These are phyloP conservation scores for Ceratonia siliqua DNA, from an alignment of 306 rosid genomes.

Conservation along the genomic window DNA sequence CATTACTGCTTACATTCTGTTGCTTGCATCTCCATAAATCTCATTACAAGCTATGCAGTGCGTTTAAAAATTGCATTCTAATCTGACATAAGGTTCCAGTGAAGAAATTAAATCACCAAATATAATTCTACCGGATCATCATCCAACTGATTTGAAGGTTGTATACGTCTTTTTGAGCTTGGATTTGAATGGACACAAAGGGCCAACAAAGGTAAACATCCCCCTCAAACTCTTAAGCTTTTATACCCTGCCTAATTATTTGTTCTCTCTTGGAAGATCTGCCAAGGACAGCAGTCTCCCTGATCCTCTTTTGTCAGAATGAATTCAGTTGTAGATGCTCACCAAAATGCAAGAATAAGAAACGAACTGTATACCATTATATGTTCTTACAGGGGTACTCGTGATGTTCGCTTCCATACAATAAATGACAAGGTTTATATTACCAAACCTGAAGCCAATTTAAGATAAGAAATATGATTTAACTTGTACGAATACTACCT, in stretches of 20 bases:
- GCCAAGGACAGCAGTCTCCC: background rate
- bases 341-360: background rate
- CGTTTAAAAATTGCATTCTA: background rate
- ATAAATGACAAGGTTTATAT: background rate
- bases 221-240: background rate
- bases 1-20: background rate
- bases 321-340: background rate
- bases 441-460: background rate
- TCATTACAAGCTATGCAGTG: background rate
- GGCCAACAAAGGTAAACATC: no score
- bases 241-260: no score
- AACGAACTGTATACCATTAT: no score
- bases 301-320: background rate
- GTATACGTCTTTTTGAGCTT: background rate
- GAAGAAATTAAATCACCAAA: no score
- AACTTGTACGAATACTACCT: background rate
- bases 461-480: background rate
- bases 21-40: background rate
- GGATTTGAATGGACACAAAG: no score
- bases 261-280: background rate
- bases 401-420: background rate
- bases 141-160: background rate
- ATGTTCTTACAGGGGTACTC: no score
- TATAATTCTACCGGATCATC: no score
- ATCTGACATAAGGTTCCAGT: no score